phyloP scores from a whole-genome alignment of 768 basidiomycete species.

The Pleurotus sapidus region DNA sequence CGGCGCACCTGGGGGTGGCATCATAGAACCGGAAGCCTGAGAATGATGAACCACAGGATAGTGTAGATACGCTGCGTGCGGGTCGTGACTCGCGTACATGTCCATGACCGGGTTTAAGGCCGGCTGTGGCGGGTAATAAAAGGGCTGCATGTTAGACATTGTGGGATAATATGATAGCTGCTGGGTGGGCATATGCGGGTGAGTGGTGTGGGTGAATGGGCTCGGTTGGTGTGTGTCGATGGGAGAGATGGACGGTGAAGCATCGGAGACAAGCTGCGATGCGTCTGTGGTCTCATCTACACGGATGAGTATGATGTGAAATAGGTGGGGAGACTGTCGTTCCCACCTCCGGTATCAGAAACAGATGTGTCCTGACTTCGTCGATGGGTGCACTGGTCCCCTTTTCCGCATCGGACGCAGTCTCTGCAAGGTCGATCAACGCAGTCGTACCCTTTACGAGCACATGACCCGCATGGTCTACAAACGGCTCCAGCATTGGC shows the following conservation, averaged over 20 bases:
- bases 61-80: not conserved
- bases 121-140: slow-evolving; percentile 3
- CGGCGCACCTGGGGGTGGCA: slow-evolving; percentile 8
- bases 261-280: slow-evolving; percentile 6
- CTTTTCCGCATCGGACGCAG: slow-evolving; percentile 42
- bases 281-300: slow-evolving; percentile 7
- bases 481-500: slow-evolving; percentile 6
- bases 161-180: slow-evolving; percentile 3
- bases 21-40: slow-evolving; percentile 6
- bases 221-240: slow-evolving; percentile 6
- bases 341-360: slow-evolving; percentile 21
- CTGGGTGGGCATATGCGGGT: not conserved
- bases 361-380: slow-evolving; percentile 18
- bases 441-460: slow-evolving; percentile 50
- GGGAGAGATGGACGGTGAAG: slow-evolving; percentile 6
- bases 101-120: not conserved
- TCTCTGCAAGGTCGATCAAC: slow-evolving; percentile 44
- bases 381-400: slow-evolving; percentile 45
- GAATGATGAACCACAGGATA: slow-evolving; percentile 8
- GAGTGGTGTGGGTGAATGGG: slow-evolving; percentile 2
- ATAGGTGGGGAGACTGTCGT: not conserved
- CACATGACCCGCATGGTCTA: slow-evolving; percentile 51
- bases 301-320: not conserved
- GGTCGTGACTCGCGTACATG: not conserved
- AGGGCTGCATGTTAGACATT: slow-evolving; percentile 4